Percentiles rank a stretch among this genome's conserved stretches.
phyloP scores from a whole-genome alignment of 169 alveolate species.

The Eimeria zaria region DNA sequence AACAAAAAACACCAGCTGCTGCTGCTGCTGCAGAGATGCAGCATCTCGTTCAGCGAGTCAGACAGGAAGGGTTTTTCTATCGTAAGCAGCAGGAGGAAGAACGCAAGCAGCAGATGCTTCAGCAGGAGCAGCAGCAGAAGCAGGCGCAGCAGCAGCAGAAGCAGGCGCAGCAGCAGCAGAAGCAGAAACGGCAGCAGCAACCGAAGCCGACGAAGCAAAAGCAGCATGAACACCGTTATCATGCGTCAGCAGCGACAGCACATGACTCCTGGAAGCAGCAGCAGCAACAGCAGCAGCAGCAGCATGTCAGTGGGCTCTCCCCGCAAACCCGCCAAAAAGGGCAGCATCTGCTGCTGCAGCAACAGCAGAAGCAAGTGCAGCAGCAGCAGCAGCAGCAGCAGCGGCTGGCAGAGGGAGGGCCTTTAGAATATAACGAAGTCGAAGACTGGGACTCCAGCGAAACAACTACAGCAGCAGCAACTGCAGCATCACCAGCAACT shows the following conservation, averaged over 20 bases:
- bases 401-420: not conserved
- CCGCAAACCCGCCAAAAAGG: not conserved
- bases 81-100: not conserved
- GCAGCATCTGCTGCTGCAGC: not conserved
- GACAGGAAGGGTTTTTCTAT: constrained; percentile 20
- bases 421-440: not conserved
- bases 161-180: not conserved
- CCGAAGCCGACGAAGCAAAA: too few species aligned
- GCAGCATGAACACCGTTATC: not conserved
- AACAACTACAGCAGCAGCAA: not conserved
- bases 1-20: not conserved
- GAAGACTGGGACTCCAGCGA: constrained; percentile 37
- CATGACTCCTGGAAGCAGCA: not conserved
- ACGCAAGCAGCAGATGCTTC: not conserved
- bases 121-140: not conserved
- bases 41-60: constrained; percentile 26
- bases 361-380: not conserved
- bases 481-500: not conserved
- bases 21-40: constrained; percentile 9
- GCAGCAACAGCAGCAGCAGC: constrained; percentile 1
- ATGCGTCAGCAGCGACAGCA: too few species aligned
- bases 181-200: not conserved
- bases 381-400: constrained; percentile 19
- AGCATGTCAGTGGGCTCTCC: not conserved
- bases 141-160: not conserved